Evolutionary conservation across 352 stramenopile species (phyloP).

Genomic region (Pseudoperonospora humuli): DNA sequence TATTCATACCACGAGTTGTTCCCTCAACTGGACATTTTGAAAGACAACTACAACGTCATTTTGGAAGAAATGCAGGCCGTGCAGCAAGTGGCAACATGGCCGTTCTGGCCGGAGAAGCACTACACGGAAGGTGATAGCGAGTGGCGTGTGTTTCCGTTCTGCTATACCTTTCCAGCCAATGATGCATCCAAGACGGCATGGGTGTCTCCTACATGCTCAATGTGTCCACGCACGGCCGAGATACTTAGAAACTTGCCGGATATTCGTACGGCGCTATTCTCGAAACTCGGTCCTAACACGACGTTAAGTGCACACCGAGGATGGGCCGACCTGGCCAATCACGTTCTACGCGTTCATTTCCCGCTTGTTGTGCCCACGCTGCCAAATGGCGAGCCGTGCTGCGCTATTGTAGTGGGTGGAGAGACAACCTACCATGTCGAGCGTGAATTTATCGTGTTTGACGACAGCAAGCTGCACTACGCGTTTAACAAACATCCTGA

Average conservation of each 20-base stretch:
- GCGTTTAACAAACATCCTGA: conserved; percentile 73
- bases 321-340: conserved; percentile 86
- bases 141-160: conserved; percentile 85
- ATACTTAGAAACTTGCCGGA: conserved; percentile 54
- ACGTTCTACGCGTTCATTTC: conserved; percentile 83
- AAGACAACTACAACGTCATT: conserved; percentile 66
- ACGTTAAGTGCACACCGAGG: conserved; percentile 66
- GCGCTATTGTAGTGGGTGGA: conserved; percentile 69
- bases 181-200: conserved; percentile 78
- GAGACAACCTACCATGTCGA: conserved; percentile 65
- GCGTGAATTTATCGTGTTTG: conserved; percentile 82
- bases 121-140: conserved; percentile 65
- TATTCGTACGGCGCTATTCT: conserved; percentile 85
- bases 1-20: conserved; percentile 69
- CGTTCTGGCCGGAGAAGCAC: conserved; percentile 83
- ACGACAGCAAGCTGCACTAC: conserved; percentile 89
- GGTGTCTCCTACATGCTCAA: conserved; percentile 60
- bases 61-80: conserved; percentile 66
- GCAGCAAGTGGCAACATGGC: conserved; percentile 51
- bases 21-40: conserved; percentile 67
- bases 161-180: conserved; percentile 86
- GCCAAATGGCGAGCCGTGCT: conserved; percentile 46
- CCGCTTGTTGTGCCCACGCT: conserved; percentile 56
- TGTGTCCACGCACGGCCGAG: conserved; percentile 76
- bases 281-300: conserved; percentile 75